Conservation (phyloP, 1,139 yeast species). For the Petasospora rhodanensis region DNA sequence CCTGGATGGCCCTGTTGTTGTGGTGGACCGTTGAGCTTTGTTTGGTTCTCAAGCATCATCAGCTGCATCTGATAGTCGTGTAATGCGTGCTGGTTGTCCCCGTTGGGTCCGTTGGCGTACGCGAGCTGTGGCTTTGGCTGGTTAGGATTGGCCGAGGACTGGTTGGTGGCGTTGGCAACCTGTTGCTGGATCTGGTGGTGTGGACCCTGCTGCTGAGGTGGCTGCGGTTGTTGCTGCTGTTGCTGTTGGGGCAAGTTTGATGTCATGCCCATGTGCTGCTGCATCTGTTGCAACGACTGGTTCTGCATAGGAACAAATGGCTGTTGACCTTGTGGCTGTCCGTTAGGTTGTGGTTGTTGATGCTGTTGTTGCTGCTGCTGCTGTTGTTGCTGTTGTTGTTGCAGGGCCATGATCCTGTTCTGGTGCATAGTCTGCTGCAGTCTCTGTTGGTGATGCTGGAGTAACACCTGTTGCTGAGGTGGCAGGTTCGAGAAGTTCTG, state of each 20-base stretch:
- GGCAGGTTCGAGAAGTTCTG: slow-evolving; percentile 15
- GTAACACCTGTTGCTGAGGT: slow-evolving; percentile 18
- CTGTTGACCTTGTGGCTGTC: slow-evolving; percentile 2
- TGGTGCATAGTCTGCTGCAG: slow-evolving; percentile 14
- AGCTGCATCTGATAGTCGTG: slow-evolving; percentile 26
- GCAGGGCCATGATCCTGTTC: slow-evolving; percentile 10
- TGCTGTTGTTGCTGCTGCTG: slow-evolving; percentile 5
- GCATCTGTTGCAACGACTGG: neutral
- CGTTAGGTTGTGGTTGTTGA: slow-evolving; percentile 1
- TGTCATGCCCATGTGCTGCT: no score
- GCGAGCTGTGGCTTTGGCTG: slow-evolving; percentile 7
- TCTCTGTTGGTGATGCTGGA: slow-evolving; percentile 16
- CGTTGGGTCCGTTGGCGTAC: slow-evolving; percentile 8
- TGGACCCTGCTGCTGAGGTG: no score
- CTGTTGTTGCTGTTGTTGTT: slow-evolving; percentile 13
- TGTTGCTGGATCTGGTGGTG: no score
- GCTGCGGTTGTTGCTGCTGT: slow-evolving; percentile 17
- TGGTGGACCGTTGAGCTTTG: slow-evolving; percentile 11
- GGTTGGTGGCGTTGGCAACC: slow-evolving; percentile 4
- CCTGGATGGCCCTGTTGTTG: no score
- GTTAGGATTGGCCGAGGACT: no score
- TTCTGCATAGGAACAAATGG: slow-evolving; percentile 4
- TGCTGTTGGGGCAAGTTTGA: neutral
- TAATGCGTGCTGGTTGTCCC: slow-evolving; percentile 16
- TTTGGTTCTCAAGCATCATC: slow-evolving; percentile 26